Percentiles rank a stretch among this genome's conserved stretches.
These are phyloP conservation scores for Poteriospumella lacustris DNA, from an alignment of 108 stramenopile species.

Conservation along the genomic window DNA sequence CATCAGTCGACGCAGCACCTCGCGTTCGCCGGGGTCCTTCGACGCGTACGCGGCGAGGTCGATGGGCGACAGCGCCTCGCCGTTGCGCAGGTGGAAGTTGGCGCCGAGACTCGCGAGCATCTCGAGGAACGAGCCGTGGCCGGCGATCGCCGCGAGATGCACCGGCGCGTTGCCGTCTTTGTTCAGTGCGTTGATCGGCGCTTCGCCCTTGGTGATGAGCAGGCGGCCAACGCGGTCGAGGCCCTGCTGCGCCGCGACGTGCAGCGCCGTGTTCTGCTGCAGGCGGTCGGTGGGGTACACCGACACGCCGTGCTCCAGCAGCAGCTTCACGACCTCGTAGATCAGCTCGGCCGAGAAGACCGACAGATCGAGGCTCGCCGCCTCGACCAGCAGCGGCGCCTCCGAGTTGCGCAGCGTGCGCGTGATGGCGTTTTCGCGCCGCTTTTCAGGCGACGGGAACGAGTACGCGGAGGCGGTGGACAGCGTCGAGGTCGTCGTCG, in stretches of 20 bases:
- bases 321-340: neutral
- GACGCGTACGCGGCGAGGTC: conserved; percentile 76
- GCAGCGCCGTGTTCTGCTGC: conserved; percentile 27
- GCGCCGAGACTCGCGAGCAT: conserved; percentile 67
- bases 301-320: conserved; percentile 27
- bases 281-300: neutral
- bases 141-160: conserved; percentile 76
- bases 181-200: conserved; percentile 67
- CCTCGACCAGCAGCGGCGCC: no score
- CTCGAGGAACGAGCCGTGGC: conserved; percentile 52
- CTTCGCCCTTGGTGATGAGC: conserved; percentile 59
- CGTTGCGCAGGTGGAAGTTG: conserved; percentile 61
- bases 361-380: no score
- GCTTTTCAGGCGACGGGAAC: no score
- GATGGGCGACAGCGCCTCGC: conserved; percentile 61
- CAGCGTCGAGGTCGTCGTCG: no score
- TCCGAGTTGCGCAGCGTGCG: no score
- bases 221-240: neutral
- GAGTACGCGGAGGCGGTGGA: no score
- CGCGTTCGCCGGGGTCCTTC: neutral
- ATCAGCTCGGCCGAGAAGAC: no score
- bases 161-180: conserved; percentile 69
- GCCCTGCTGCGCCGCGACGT: conserved; percentile 27
- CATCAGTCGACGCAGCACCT: neutral
- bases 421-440: no score